Percentiles rank a stretch among this genome's conserved stretches.
Evolutionary conservation across 2,329 filamentous ascomycete species (phyloP).

Genomic region (Ophiobolus disseminans): DNA sequence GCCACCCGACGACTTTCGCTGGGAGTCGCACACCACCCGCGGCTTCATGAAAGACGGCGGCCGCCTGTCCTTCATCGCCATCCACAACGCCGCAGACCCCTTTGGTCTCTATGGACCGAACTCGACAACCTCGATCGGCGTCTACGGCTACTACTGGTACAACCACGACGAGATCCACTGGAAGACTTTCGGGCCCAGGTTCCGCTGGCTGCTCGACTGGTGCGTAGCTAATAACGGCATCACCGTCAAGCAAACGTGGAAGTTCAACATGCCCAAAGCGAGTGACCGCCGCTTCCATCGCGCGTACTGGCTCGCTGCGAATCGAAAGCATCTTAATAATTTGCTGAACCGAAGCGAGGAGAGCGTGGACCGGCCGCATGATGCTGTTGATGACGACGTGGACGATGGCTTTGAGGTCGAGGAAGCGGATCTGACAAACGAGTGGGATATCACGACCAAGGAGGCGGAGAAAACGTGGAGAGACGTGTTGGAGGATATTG

Average conservation of each 20-base stretch:
- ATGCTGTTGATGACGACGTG: conserved; percentile 6
- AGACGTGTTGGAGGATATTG: neutral
- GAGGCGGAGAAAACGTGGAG: neutral
- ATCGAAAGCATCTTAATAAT: conserved; percentile 11
- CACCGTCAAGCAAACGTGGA: conserved; percentile 20
- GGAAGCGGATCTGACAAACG: conserved; percentile 12
- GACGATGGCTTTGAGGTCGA: conserved; percentile 12
- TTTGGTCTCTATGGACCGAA: conserved; percentile 7
- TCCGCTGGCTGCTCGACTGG: conserved; percentile 5
- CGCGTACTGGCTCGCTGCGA: conserved; percentile 40
- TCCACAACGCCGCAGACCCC: conserved; percentile 36
- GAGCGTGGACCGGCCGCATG: conserved; percentile 5
- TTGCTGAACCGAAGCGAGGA: conserved; percentile 24
- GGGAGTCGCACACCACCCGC: conserved; percentile 18
- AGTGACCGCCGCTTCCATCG: conserved; percentile 34
- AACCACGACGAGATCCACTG: conserved; percentile 32
- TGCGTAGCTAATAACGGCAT: conserved; percentile 2
- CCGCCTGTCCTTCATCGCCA: conserved; percentile 28
- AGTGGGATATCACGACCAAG: conserved; percentile 4
- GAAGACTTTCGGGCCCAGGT: conserved; percentile 25
- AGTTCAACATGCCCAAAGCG: conserved; percentile 12
- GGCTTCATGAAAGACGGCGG: conserved; percentile 36
- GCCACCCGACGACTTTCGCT: conserved; percentile 1
- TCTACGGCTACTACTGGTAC: conserved; percentile 28
- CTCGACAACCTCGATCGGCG: conserved; percentile 32